Evolutionary conservation across 257 asterid species (phyloP), one percentile per base, ranked within the genome.

Genomic region (Ophiorrhiza pumila): DNA sequence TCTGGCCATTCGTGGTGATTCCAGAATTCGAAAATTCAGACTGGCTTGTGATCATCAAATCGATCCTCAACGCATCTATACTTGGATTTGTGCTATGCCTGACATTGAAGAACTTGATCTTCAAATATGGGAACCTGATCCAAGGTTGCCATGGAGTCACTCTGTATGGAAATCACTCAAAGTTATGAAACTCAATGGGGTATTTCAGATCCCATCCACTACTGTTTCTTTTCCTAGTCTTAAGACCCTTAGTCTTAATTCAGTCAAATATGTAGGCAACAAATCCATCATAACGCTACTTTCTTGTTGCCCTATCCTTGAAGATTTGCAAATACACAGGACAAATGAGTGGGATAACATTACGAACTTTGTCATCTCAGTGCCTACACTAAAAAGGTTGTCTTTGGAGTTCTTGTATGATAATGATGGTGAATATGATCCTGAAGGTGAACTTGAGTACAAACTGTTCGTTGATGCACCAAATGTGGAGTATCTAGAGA

Each of bases 331-430:
- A n/a, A n/a, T 70, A 53, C 13, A 18, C 7, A 70, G 74, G 65
- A 4, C 0, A 0, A n/a, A n/a, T n/a, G 5, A 23, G 2, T 37
- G 65, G 65, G 74, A 70, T 37, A 42, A 70, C 8, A 10, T 53
- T 11, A 0, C 20, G 20, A 53, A 70, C 23, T 55, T 37, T 23
- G 74, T 70, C 55, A 37, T 70, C 23, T 8, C 65, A 0, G 74
- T 70, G 25, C 74, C 74, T 13, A 53, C 74, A 3, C 1, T 70
- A 6, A 70, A 37, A 53, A 53, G 74, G 74, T 39, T 70, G 65
- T 8, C 4, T 70, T 0, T 70, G n/a, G n/a, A n/a, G n/a, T n/a
- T n/a, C n/a, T n/a, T n/a, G n/a, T n/a, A n/a, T n/a, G n/a, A n/a
- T n/a, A n/a, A n/a, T n/a, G n/a, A n/a, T n/a, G n/a, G n/a, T n/a